Conservation (phyloP, 2,329 filamentous ascomycete species). For the Paracamarosporium sp. region DNA sequence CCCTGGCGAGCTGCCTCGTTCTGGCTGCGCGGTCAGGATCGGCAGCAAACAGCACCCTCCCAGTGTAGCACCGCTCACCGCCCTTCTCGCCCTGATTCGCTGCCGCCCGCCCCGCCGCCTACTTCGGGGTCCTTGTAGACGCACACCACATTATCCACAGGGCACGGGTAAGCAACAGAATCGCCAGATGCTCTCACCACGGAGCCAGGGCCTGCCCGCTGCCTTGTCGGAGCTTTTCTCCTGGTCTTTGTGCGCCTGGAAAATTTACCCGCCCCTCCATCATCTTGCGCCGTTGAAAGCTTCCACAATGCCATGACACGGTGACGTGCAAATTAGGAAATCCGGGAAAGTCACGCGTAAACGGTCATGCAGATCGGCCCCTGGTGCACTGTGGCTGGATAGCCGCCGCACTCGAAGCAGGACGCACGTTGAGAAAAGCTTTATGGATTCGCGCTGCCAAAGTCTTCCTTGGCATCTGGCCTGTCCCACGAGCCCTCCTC, state of each 20-base stretch:
- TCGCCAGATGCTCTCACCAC: not conserved
- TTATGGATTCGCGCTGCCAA: constrained; percentile 45
- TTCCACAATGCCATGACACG: constrained; percentile 34
- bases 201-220: constrained; percentile 28
- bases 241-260: constrained; percentile 10
- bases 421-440: constrained; percentile 14
- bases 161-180: constrained; percentile 1
- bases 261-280: constrained; percentile 22
- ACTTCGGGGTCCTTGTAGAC: constrained; percentile 7
- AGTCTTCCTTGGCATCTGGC: constrained; percentile 73
- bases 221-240: constrained; percentile 5
- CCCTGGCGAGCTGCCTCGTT: constrained; percentile 21
- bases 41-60: constrained; percentile 26
- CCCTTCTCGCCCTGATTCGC: constrained; percentile 19
- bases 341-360: constrained; percentile 41
- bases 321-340: constrained; percentile 30
- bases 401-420: constrained; percentile 9
- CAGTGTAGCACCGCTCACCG: constrained; percentile 17
- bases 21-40: constrained; percentile 13
- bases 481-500: constrained; percentile 80
- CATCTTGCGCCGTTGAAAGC: constrained; percentile 29
- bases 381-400: not conserved
- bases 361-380: constrained; percentile 40
- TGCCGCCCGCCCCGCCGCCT: constrained; percentile 27
- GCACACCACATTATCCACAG: constrained; percentile 5